Evolutionary conservation across 495 filamentous ascomycete species (phyloP).

Genomic region (Daldinia concentrica): DNA sequence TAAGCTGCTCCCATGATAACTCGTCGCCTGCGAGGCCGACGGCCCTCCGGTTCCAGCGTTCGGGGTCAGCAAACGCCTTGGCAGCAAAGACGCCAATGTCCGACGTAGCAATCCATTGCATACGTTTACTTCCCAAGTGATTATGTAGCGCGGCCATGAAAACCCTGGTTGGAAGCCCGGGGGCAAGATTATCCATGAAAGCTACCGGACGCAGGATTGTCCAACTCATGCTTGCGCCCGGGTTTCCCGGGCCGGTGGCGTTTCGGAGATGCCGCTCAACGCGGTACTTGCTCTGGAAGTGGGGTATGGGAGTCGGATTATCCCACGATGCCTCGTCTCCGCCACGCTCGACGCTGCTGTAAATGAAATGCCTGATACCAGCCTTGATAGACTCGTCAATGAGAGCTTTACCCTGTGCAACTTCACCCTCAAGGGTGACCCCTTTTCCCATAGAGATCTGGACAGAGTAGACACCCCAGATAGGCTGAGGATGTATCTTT

Average conservation of each 20-base stretch:
- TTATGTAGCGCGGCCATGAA: slow-evolving; percentile 65
- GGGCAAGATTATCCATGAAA: slow-evolving; percentile 73
- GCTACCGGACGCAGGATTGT: slow-evolving; percentile 70
- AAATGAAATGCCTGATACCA: slow-evolving; percentile 72
- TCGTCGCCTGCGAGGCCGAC: slow-evolving; percentile 59
- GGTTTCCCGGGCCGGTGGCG: slow-evolving; percentile 36
- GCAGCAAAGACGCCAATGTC: slow-evolving; percentile 75
- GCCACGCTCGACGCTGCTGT: slow-evolving; percentile 74
- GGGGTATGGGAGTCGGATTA: slow-evolving; percentile 69
- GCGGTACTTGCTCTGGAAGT: slow-evolving; percentile 72
- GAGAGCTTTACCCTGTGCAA: slow-evolving; percentile 68
- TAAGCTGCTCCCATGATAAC: slow-evolving; percentile 53
- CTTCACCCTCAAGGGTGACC: slow-evolving; percentile 63
- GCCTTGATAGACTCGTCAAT: slow-evolving; percentile 67
- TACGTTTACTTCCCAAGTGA: slow-evolving; percentile 52
- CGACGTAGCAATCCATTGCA: slow-evolving; percentile 65
- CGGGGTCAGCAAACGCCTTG: slow-evolving; percentile 60
- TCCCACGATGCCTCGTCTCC: slow-evolving; percentile 62
- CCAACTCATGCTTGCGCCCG: slow-evolving; percentile 61
- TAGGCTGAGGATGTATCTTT: slow-evolving; percentile 42
- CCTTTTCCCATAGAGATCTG: slow-evolving; percentile 58
- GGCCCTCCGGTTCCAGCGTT: slow-evolving; percentile 50
- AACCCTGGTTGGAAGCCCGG: slow-evolving; percentile 66
- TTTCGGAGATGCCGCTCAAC: slow-evolving; percentile 70
- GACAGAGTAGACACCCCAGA: slow-evolving; percentile 53